Percentiles rank a stretch among this genome's conserved stretches.
phyloP scores from a whole-genome alignment of 2,329 filamentous ascomycete genomes.

The Fusarium scirpi region DNA sequence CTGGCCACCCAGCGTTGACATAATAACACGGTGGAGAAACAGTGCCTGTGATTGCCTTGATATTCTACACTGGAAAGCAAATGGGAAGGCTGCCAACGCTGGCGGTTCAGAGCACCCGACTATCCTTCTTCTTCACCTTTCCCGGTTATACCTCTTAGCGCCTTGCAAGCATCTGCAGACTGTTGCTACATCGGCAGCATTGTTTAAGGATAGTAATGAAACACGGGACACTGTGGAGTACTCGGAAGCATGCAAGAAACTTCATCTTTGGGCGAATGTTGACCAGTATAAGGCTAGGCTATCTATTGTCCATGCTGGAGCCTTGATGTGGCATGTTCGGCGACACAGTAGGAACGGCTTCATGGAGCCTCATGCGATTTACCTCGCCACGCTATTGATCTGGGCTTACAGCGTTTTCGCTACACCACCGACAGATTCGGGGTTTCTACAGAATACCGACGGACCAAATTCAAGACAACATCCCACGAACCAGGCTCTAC shows the following conservation, averaged over 20 bases:
- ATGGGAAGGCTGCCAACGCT: conserved; percentile 28
- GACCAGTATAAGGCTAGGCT: conserved; percentile 40
- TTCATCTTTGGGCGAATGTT: conserved; percentile 31
- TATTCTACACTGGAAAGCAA: conserved; percentile 39
- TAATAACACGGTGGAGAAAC: conserved; percentile 38
- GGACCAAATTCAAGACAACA: not conserved
- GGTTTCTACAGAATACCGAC: not conserved
- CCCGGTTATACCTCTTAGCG: conserved; percentile 28
- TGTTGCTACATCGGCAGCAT: conserved; percentile 4
- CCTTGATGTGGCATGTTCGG: conserved; percentile 36
- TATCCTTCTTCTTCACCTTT: conserved; percentile 38
- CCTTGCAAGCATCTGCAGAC: conserved; percentile 30
- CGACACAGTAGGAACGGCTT: conserved; percentile 33
- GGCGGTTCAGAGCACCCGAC: conserved; percentile 38
- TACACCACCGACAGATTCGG: not conserved
- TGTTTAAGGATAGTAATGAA: not conserved
- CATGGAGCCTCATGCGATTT: conserved; percentile 31
- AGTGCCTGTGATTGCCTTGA: conserved; percentile 37
- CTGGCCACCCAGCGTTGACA: conserved; percentile 29
- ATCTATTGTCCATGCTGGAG: conserved; percentile 32
- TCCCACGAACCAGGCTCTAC: not conserved
- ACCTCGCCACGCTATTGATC: conserved; percentile 25
- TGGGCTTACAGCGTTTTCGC: conserved; percentile 35
- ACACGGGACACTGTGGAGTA: not conserved
- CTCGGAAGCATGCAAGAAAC: conserved; percentile 17